A percentile compares a stretch with the other conserved stretches of the same genome.
Conservation (phyloP, 225 moss, liverwort and hornwort genomes). For the Polytrichum formosum region DNA sequence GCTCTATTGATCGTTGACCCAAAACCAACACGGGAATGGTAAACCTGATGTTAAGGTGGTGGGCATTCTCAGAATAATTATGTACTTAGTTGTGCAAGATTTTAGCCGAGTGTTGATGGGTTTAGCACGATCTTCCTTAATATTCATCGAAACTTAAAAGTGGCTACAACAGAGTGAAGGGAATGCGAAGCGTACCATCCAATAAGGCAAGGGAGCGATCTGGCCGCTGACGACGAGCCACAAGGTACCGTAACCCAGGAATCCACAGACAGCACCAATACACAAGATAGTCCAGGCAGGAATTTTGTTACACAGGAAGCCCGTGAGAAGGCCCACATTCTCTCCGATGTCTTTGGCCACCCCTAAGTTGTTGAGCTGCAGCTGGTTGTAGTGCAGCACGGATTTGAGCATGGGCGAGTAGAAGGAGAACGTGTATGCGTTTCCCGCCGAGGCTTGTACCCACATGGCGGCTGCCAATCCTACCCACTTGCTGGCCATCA, state of each 20-base stretch:
- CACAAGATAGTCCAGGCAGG: conserved; percentile 55
- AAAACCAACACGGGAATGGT: too few relatives aligned
- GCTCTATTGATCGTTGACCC: too few relatives aligned
- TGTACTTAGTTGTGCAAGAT: too few relatives aligned
- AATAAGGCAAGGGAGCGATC: conserved; percentile 50
- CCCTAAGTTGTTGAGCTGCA: conserved; percentile 55
- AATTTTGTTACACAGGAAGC: conserved; percentile 47
- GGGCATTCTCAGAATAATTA: too few relatives aligned
- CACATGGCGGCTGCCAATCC: conserved; percentile 60
- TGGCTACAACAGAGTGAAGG: too few relatives aligned
- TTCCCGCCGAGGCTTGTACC: conserved; percentile 66
- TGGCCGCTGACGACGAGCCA: conserved; percentile 62
- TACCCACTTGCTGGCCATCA: conserved; percentile 50
- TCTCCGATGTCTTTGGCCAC: conserved; percentile 66
- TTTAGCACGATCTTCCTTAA: too few relatives aligned
- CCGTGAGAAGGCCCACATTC: conserved; percentile 57
- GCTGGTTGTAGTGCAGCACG: conserved; percentile 54
- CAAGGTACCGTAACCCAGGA: conserved; percentile 51
- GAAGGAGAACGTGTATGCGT: conserved; percentile 56
- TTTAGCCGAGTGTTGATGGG: too few relatives aligned
- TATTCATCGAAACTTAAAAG: too few relatives aligned
- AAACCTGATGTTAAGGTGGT: too few relatives aligned
- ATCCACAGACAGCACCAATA: conserved; percentile 43
- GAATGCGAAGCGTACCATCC: conserved; percentile 34
- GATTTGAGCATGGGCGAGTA: conserved; percentile 51